A percentile compares a stretch with the other conserved stretches of the same genome.
Evolutionary conservation across 2,329 filamentous ascomycete genomes (phyloP).

Genomic region (Colletotrichum trifolii): DNA sequence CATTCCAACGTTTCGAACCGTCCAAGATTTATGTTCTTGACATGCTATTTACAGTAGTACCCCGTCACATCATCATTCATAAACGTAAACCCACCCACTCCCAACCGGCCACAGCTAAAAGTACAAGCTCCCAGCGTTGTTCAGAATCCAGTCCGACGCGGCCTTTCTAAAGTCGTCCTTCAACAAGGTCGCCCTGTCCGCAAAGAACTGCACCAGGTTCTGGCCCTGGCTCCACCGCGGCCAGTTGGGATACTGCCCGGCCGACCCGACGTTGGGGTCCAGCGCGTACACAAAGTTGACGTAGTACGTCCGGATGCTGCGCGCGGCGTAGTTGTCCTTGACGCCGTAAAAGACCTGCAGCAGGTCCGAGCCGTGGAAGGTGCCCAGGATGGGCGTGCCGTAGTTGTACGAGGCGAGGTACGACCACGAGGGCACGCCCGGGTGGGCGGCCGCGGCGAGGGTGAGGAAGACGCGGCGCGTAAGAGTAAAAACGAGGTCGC

Average conservation of each 20-base stretch:
- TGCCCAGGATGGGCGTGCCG: slow-evolving; percentile 78
- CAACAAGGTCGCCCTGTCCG: slow-evolving; percentile 45
- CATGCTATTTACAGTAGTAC: neutral
- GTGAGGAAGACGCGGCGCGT: slow-evolving; percentile 58
- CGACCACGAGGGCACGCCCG: slow-evolving; percentile 75
- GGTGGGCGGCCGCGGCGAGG: slow-evolving; percentile 51
- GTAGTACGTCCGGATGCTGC: slow-evolving; percentile 69
- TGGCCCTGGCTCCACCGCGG: slow-evolving; percentile 57
- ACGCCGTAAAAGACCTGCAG: slow-evolving; percentile 69
- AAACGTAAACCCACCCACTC: neutral
- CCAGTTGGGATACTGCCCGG: slow-evolving; percentile 51
- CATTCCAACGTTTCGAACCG: neutral
- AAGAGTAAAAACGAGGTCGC: slow-evolving; percentile 68
- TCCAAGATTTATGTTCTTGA: neutral
- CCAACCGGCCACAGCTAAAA: neutral
- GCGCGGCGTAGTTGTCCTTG: slow-evolving; percentile 46
- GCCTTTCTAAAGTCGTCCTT: slow-evolving; percentile 53
- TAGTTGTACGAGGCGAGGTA: slow-evolving; percentile 80
- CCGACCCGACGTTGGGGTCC: slow-evolving; percentile 72
- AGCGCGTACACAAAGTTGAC: slow-evolving; percentile 76
- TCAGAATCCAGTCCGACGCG: slow-evolving; percentile 40
- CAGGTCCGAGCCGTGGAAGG: slow-evolving; percentile 79
- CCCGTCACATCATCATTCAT: neutral
- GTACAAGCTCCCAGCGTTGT: slow-evolving; percentile 30
- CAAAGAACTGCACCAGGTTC: slow-evolving; percentile 62